phyloP scores from a whole-genome alignment of 257 asterid genomes.

The Oldenlandia corymbosa region DNA sequence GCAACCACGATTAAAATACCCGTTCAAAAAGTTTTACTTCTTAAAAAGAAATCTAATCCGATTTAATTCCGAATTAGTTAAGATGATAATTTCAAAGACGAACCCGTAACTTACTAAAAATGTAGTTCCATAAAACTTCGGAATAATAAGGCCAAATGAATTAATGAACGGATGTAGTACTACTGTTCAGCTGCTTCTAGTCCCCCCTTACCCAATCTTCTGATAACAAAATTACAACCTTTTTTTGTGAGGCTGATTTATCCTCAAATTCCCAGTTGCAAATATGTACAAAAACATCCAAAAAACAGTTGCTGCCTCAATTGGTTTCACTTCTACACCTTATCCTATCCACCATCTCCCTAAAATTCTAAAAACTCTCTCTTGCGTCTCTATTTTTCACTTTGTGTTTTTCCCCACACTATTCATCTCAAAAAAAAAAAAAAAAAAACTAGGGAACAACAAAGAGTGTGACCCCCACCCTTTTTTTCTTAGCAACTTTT shows the following conservation, averaged over 20 bases:
- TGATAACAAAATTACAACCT: not conserved
- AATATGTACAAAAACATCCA: constrained; percentile 5
- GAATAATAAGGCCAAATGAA: constrained; percentile 14
- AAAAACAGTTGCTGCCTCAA: not conserved
- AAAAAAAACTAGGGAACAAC: constrained; percentile 18
- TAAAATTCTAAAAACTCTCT: not conserved
- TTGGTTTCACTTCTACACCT: constrained; percentile 40
- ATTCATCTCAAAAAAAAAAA: constrained; percentile 27
- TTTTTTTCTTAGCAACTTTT: not conserved
- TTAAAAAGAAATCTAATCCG: too few species aligned
- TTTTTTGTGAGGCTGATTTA: too few species aligned
- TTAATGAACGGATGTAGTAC: too few species aligned
- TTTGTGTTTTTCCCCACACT: not conserved
- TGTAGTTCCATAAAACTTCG: not conserved
- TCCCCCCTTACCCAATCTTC: constrained; percentile 9
- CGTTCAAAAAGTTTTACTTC: too few species aligned
- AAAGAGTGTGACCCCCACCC: constrained; percentile 7
- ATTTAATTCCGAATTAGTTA: too few species aligned
- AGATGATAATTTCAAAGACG: too few species aligned
- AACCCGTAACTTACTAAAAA: too few species aligned
- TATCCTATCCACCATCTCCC: constrained; percentile 58
- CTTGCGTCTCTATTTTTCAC: constrained; percentile 15
- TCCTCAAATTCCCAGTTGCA: constrained; percentile 26
- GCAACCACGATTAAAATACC: too few species aligned
- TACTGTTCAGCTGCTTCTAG: constrained; percentile 18